These are phyloP conservation scores for Closterium sp. DNA, from an alignment of 139 green algal species.

Conservation along the genomic window DNA sequence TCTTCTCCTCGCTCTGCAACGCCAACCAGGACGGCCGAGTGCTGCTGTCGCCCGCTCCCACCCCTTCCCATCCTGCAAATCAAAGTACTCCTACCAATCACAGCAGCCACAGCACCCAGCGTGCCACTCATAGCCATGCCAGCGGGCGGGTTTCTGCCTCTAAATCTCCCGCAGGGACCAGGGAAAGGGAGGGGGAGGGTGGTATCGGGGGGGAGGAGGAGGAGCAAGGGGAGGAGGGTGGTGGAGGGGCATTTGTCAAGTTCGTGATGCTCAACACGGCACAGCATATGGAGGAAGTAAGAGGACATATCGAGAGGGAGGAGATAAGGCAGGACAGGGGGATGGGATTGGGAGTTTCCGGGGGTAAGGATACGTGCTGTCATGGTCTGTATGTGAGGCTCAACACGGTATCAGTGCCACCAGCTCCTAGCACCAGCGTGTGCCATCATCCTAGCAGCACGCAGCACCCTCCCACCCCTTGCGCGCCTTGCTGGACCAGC, in stretches of 20 bases:
- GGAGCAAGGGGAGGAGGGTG: constrained; percentile 26
- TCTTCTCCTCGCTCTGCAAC: constrained; percentile 78
- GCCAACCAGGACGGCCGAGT: constrained; percentile 81
- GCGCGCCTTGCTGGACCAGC: not conserved
- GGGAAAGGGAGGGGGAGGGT: not conserved
- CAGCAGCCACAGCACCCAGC: not conserved
- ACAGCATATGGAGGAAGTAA: constrained; percentile 67
- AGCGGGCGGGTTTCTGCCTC: not conserved
- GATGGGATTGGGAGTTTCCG: too few relatives aligned
- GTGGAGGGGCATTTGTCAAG: constrained; percentile 19
- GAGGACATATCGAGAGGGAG: not conserved
- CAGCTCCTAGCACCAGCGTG: too few relatives aligned
- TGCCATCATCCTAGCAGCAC: too few relatives aligned
- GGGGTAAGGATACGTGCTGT: too few relatives aligned
- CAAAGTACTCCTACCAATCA: not conserved
- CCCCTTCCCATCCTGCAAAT: not conserved
- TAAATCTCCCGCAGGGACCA: not conserved
- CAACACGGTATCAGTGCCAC: too few relatives aligned
- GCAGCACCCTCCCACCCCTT: not conserved
- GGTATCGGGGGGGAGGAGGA: not conserved
- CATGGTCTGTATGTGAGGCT: not conserved
- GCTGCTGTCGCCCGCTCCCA: constrained; percentile 55
- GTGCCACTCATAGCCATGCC: not conserved
- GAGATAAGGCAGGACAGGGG: not conserved
- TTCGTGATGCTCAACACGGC: constrained; percentile 92